Evolutionary conservation across 208 protist species (phyloP).

Genomic region (Leishmania arabica): DNA sequence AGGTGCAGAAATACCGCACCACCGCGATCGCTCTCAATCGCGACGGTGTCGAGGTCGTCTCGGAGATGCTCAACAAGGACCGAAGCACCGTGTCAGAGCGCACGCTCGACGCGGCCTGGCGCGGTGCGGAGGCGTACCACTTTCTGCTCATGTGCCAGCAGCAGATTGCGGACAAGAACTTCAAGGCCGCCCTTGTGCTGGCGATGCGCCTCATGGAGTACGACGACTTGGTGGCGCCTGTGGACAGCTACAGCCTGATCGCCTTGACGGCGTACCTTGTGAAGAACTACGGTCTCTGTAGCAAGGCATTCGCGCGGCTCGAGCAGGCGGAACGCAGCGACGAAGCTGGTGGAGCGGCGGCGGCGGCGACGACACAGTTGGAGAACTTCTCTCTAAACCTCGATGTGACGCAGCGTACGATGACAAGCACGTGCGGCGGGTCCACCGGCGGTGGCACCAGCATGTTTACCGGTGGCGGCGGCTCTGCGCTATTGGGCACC

Average conservation of each 20-base stretch:
- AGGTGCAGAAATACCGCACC: constrained; percentile 92
- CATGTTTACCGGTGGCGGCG: constrained; percentile 24
- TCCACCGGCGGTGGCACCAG: constrained; percentile 16
- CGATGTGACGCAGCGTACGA: constrained; percentile 73
- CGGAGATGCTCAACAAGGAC: constrained; percentile 84
- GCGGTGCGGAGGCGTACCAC: constrained; percentile 96
- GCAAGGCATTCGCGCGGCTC: constrained; percentile 94
- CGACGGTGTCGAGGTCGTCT: constrained; percentile 66
- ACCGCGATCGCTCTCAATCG: constrained; percentile 68
- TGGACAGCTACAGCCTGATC: constrained; percentile 94
- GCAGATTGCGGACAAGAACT: constrained; percentile 78
- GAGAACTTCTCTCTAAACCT: constrained; percentile 82
- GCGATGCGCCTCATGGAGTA: constrained; percentile 94
- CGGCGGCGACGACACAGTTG: constrained; percentile 33
- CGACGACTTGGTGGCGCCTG: constrained; percentile 91
- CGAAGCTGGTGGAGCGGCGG: constrained; percentile 30
- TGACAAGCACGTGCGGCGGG: constrained; percentile 38
- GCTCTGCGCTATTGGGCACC: constrained; percentile 60
- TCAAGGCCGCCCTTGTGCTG: constrained; percentile 71
- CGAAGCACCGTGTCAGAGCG: constrained; percentile 65
- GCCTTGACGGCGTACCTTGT: constrained; percentile 93
- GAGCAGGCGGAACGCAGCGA: constrained; percentile 89
- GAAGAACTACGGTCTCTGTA: constrained; percentile 94
- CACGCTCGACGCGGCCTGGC: constrained; percentile 90
- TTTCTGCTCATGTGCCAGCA: constrained; percentile 94